Conservation (phyloP, 148 eudicot species). For the Oxyria digyna region DNA sequence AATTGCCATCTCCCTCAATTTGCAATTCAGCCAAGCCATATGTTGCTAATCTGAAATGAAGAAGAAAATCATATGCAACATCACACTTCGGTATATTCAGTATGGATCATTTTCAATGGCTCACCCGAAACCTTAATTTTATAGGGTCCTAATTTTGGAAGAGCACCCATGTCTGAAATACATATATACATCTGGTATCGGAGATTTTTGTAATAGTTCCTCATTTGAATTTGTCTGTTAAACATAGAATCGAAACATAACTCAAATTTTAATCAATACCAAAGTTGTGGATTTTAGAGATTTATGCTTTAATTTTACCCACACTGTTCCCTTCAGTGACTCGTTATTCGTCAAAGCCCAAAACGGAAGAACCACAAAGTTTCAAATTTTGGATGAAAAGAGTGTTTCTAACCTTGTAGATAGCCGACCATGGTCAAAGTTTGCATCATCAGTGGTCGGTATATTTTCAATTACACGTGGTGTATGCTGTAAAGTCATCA, state of each 20-base stretch:
- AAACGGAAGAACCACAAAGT: background rate
- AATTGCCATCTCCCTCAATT: constrained; percentile 74
- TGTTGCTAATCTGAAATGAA: constrained; percentile 41
- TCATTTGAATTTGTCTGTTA: background rate
- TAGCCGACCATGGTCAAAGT: constrained; percentile 49
- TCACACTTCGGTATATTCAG: background rate
- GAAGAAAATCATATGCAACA: background rate
- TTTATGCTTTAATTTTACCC: background rate
- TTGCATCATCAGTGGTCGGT: constrained; percentile 59
- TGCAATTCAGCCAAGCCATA: constrained; percentile 63
- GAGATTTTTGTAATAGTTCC: background rate
- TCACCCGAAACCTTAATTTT: background rate
- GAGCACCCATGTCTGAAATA: background rate
- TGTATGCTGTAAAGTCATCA: constrained; percentile 43
- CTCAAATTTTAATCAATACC: background rate
- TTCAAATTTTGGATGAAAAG: background rate
- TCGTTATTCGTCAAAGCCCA: too few species aligned
- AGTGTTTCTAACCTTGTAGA: constrained; percentile 33
- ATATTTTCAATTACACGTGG: constrained; percentile 50
- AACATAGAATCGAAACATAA: background rate
- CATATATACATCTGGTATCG: background rate
- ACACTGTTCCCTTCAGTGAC: background rate
- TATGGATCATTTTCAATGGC: background rate
- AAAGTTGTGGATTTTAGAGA: background rate
- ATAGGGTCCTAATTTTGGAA: background rate